Conservation (phyloP, 176 grass and related monocot genomes). For the Triticum dicoccoides region DNA sequence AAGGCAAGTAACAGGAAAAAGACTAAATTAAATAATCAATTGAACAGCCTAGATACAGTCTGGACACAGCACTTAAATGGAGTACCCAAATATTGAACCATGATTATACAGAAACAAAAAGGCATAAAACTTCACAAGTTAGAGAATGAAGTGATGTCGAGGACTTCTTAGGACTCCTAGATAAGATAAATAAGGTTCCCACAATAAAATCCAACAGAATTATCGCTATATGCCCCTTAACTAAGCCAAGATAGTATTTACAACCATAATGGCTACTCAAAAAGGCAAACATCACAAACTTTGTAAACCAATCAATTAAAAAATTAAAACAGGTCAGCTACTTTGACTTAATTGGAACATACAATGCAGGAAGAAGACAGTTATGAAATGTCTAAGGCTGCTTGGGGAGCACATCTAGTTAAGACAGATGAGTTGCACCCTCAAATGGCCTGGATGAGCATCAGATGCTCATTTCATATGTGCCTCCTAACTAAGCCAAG, state of each 20-base stretch:
- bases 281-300: constrained; percentile 16
- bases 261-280: constrained; percentile 32
- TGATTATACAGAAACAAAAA: background rate
- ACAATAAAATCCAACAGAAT: background rate
- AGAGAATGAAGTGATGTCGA: background rate
- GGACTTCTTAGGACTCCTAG: background rate
- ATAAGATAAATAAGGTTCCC: background rate
- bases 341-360: too few species aligned
- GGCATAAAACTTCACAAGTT: background rate
- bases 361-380: background rate
- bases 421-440: background rate
- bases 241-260: constrained; percentile 36
- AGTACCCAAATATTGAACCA: background rate
- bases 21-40: background rate
- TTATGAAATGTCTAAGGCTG: constrained; percentile 19
- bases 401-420: constrained; percentile 23
- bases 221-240: constrained; percentile 21
- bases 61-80: background rate
- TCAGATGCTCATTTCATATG: constrained; percentile 26
- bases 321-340: too few species aligned
- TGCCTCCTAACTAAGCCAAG: constrained; percentile 61
- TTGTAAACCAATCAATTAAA: too few species aligned
- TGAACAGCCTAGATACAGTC: background rate
- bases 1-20: background rate
- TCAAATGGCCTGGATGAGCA: constrained; percentile 33